Conservation (phyloP, 768 basidiomycete genomes). For the Pluteus cervinus region DNA sequence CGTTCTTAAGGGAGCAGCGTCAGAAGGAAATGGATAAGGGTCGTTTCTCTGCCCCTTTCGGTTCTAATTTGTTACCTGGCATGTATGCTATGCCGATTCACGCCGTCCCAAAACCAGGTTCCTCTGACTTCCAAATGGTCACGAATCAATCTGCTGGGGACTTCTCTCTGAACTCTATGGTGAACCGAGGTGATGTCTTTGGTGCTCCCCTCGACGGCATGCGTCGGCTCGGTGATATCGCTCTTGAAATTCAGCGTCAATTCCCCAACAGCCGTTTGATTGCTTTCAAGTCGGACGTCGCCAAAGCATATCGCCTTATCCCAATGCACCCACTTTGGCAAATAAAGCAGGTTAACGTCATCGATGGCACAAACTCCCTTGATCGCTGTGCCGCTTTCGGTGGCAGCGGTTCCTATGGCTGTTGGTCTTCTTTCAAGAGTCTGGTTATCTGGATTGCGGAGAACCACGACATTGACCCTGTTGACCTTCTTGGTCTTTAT, state of each 20-base stretch:
- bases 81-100: conserved; percentile 28
- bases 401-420: too few relatives aligned
- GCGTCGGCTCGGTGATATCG: conserved; percentile 6
- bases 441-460: too few relatives aligned
- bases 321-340: conserved; percentile 36
- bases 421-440: too few relatives aligned
- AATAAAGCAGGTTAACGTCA: conserved; percentile 26
- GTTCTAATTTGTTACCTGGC: conserved; percentile 25
- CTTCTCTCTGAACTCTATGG: conserved; percentile 20
- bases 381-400: too few relatives aligned
- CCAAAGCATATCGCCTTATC: conserved; percentile 26
- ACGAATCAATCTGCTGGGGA: conserved; percentile 27
- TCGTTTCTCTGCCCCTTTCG: conserved; percentile 21
- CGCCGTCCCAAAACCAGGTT: conserved; percentile 24
- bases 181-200: conserved; percentile 5
- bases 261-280: conserved; percentile 1
- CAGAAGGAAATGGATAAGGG: conserved; percentile 13
- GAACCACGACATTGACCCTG: too few relatives aligned
- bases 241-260: background rate
- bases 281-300: conserved; percentile 30
- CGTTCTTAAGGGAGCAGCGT: conserved; percentile 18
- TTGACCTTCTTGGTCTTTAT: too few relatives aligned
- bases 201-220: conserved; percentile 14
- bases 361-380: too few relatives aligned
- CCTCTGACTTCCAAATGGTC: conserved; percentile 26